These are phyloP conservation scores for Emmonsiellopsis sp. DNA, from an alignment of 2,329 filamentous ascomycete genomes.

Conservation along the genomic window DNA sequence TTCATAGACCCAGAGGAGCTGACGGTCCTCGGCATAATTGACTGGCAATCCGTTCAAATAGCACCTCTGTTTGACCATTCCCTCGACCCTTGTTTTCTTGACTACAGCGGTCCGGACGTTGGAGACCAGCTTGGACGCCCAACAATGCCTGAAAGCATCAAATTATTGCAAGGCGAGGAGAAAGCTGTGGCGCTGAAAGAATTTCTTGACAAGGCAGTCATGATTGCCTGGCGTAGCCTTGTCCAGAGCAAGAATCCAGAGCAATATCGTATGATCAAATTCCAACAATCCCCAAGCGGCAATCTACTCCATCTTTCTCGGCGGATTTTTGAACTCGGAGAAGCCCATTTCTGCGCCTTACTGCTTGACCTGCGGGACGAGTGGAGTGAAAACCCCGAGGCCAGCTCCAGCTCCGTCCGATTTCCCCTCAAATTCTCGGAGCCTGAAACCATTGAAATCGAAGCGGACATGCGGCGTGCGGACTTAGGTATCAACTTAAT, in stretches of 20 bases:
- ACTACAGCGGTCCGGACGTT: constrained; percentile 19
- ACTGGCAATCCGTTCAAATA: constrained; percentile 24
- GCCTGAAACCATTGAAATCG: neutral
- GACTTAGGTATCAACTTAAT: neutral
- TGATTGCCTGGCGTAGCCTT: constrained; percentile 3
- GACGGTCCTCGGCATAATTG: constrained; percentile 22
- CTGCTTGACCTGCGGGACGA: neutral
- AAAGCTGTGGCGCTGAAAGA: neutral
- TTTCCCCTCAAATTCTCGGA: neutral
- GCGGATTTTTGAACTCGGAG: neutral
- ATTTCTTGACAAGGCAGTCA: constrained; percentile 3
- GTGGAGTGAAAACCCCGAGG: no score
- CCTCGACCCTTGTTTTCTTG: constrained; percentile 18
- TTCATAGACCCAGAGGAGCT: constrained; percentile 22
- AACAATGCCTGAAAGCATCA: constrained; percentile 4
- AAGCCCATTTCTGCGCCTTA: neutral
- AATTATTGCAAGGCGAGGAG: neutral
- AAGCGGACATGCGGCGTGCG: neutral
- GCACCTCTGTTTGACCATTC: constrained; percentile 22
- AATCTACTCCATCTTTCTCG: constrained; percentile 2
- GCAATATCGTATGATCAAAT: neutral
- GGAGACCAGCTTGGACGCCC: constrained; percentile 16
- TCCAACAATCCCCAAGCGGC: neutral
- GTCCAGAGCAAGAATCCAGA: neutral
- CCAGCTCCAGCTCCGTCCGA: neutral